Evolutionary conservation across 1,139 yeast species (phyloP), one percentile per base, ranked within the genome.

Genomic region (Geotrichum restrictum): DNA sequence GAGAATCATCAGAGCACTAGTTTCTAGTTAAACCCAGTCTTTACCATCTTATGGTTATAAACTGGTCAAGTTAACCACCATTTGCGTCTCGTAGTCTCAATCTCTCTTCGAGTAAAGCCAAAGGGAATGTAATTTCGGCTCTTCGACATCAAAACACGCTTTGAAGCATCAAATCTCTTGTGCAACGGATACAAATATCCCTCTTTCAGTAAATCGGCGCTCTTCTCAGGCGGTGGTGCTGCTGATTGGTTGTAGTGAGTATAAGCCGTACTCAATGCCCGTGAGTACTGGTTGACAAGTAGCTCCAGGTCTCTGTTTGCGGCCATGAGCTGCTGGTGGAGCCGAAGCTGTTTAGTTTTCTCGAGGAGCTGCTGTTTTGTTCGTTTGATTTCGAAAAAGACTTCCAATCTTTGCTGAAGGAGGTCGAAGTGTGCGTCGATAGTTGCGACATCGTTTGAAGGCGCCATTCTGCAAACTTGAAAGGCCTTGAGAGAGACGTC

Each of bases 111-210:
- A 1, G 43, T 31, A 47, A 51, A 47, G 8, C 54, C 54, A 51
- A 34, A 51, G 3, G 54, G 54, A 14, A 46, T 48, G 27, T 51
- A 51, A 32, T 51, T 51, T 33, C 54, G 36, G 8, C 48, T 29
- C 34, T 43, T 47, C 5, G 54, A 51, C 34, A 36, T 31, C 24
- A 51, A 31, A 27, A 39, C 27, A 21, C 44, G 49, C 31, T 41
- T 47, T 1, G 51, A 40, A 18, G 47, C 40, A 8, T 38, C 44
- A 34, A 3, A 39, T 39, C 54, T 40, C 33, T 32, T 47, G 32
- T 43, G 19, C 13, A 51, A 38, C 16, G 54, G 54, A 24, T 51
- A 51, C 16, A 51, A 39, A 32, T 27, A 51, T 34, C 43, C 49
- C 24, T 51, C 54, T 6, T 41, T 40, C 18, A 38, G 36, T 16